phyloP scores from a whole-genome alignment of 768 basidiomycete genomes.

The Russula sp. region DNA sequence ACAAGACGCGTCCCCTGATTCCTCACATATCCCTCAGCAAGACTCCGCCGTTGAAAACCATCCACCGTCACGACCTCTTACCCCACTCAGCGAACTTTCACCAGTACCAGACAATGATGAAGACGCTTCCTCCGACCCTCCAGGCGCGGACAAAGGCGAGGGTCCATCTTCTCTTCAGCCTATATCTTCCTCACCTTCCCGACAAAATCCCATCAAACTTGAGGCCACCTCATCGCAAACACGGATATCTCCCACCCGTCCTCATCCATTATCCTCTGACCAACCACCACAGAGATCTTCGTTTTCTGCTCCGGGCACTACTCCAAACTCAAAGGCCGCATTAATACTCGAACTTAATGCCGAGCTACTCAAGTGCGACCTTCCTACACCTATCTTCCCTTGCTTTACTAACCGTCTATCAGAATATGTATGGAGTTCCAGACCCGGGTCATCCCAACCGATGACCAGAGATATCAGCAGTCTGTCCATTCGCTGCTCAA shows the following conservation, averaged over 20 bases:
- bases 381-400: neutral
- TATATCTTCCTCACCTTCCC: slow-evolving; percentile 7
- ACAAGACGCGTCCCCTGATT: slow-evolving; percentile 10
- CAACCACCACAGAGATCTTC: slow-evolving; percentile 21
- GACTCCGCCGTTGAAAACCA: slow-evolving; percentile 20
- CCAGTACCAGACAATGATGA: slow-evolving; percentile 58
- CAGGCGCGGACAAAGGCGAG: slow-evolving; percentile 26
- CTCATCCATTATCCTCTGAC: slow-evolving; percentile 25
- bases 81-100: slow-evolving; percentile 73
- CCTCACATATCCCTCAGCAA: slow-evolving; percentile 23
- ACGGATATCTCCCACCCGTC: slow-evolving; percentile 26
- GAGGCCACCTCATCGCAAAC: slow-evolving; percentile 13
- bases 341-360: slow-evolving; percentile 61
- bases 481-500: slow-evolving; percentile 33
- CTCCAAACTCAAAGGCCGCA: slow-evolving; percentile 45
- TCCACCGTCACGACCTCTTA: slow-evolving; percentile 49
- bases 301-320: neutral
- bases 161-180: slow-evolving; percentile 16
- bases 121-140: slow-evolving; percentile 36
- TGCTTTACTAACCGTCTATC: neutral
- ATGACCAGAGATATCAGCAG: slow-evolving; percentile 53
- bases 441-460: slow-evolving; percentile 39
- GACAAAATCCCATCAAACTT: slow-evolving; percentile 6
- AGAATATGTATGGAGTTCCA: slow-evolving; percentile 64
- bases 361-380: slow-evolving; percentile 59